These are phyloP conservation scores for Aspergillus hiratsukae DNA, from an alignment of 2,329 filamentous ascomycete species.

Conservation along the genomic window DNA sequence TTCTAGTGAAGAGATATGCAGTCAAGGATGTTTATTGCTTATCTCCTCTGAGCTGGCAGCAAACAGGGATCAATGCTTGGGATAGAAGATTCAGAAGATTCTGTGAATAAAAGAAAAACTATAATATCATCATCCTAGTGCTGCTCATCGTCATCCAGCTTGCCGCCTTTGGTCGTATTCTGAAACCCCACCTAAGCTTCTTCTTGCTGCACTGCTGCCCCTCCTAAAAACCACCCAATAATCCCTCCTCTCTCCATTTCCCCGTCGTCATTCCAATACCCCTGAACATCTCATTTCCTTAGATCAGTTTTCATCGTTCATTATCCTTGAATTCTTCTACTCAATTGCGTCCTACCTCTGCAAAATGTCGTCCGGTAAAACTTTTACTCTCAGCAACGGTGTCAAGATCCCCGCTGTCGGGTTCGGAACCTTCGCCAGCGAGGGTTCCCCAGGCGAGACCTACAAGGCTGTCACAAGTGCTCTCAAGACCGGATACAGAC, in stretches of 20 bases:
- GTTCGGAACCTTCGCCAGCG: slow-evolving; percentile 64
- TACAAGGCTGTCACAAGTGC: slow-evolving; percentile 52
- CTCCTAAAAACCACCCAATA: not conserved
- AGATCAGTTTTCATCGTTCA: not conserved
- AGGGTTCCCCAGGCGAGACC: slow-evolving; percentile 57
- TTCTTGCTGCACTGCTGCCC: not conserved
- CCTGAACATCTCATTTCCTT: not conserved
- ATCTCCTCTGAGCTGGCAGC: not conserved
- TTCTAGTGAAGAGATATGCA: not conserved
- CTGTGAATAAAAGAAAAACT: not conserved
- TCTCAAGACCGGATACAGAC: slow-evolving; percentile 49
- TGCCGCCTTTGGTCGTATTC: not conserved
- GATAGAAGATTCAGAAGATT: not conserved
- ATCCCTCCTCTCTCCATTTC: not conserved
- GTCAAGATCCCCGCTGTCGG: slow-evolving; percentile 60
- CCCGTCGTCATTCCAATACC: not conserved
- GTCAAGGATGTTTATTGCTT: not conserved
- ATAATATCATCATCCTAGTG: not conserved
- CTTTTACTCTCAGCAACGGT: slow-evolving; percentile 53
- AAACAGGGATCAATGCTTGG: not conserved
- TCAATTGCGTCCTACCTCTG: not conserved
- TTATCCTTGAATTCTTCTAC: not conserved
- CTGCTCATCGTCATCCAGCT: not conserved
- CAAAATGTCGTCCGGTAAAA: slow-evolving; percentile 53
- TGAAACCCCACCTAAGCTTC: not conserved